These are phyloP conservation scores for Aureobasidium vineae DNA, from an alignment of 2,329 filamentous ascomycete genomes.

Conservation along the genomic window DNA sequence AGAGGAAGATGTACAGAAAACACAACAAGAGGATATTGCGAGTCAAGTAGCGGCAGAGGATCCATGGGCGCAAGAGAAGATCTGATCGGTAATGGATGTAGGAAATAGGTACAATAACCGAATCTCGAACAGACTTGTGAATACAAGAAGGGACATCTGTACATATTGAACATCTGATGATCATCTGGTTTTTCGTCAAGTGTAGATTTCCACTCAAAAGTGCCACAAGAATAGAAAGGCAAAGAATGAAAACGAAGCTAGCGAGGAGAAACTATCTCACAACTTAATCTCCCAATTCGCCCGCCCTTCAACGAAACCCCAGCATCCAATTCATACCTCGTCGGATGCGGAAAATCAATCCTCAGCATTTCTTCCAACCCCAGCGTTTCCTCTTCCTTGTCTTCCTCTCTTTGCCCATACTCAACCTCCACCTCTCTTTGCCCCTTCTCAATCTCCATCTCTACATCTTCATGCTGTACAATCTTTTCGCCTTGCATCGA, in stretches of 20 bases:
- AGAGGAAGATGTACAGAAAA: constrained; percentile 7
- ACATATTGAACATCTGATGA: too few species aligned
- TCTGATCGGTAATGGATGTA: neutral
- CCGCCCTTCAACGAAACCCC: neutral
- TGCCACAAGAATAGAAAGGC: too few species aligned
- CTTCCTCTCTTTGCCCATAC: neutral
- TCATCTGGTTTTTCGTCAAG: too few species aligned
- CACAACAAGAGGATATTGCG: constrained; percentile 9
- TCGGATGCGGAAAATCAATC: neutral
- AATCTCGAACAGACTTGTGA: neutral
- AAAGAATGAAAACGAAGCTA: neutral
- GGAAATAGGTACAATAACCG: neutral
- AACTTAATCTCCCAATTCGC: constrained; percentile 9
- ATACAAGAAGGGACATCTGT: neutral
- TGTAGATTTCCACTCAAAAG: too few species aligned
- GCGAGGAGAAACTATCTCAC: neutral
- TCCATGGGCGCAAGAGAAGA: constrained; percentile 8
- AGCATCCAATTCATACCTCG: constrained; percentile 18
- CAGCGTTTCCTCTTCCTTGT: neutral
- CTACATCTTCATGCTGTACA: neutral
- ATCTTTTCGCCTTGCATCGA: neutral
- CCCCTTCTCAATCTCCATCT: neutral
- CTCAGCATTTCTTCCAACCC: neutral
- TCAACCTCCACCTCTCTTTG: neutral
- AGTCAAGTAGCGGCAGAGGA: constrained; percentile 7